A percentile compares a stretch with the other conserved stretches of the same genome.
phyloP scores from a whole-genome alignment of 2,329 filamentous ascomycete species.

The Coniosporium uncinatum region DNA sequence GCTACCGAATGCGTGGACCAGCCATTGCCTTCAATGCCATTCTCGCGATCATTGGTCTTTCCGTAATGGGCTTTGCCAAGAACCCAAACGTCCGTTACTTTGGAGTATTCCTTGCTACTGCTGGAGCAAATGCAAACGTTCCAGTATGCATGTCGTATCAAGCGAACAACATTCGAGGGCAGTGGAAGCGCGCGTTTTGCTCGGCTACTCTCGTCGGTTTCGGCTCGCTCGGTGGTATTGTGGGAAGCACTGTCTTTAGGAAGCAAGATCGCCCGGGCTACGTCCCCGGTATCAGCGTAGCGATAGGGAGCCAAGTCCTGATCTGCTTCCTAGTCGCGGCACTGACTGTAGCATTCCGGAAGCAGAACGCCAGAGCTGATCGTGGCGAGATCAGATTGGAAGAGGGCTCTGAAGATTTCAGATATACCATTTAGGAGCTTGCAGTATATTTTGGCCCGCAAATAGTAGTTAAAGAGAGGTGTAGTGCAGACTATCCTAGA shows the following conservation, averaged over 20 bases:
- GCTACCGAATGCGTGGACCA: constrained; percentile 59
- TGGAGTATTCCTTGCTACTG: constrained; percentile 71
- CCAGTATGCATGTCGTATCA: constrained; percentile 51
- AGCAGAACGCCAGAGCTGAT: constrained; percentile 28
- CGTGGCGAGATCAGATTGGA: constrained; percentile 33
- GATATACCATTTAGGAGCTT: no score
- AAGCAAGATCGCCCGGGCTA: constrained; percentile 9
- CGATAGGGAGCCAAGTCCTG: constrained; percentile 55
- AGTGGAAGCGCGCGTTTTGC: constrained; percentile 83
- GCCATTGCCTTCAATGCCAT: constrained; percentile 61
- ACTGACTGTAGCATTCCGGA: constrained; percentile 25
- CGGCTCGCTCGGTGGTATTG: constrained; percentile 75
- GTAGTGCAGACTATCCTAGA: no score
- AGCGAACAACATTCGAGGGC: constrained; percentile 81
- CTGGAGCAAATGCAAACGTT: constrained; percentile 73
- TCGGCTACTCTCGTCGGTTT: constrained; percentile 72
- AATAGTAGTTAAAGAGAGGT: no score
- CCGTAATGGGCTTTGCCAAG: constrained; percentile 60
- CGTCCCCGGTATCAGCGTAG: constrained; percentile 59
- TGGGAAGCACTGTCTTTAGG: constrained; percentile 68
- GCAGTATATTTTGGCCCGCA: no score
- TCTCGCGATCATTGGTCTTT: constrained; percentile 60
- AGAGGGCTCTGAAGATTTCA: no score
- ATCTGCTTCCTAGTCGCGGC: no score
- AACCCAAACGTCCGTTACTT: constrained; percentile 58